A percentile compares a stretch with the other conserved stretches of the same genome.
phyloP scores from a whole-genome alignment of 345 rosid species.

The Luvunga scandens region DNA sequence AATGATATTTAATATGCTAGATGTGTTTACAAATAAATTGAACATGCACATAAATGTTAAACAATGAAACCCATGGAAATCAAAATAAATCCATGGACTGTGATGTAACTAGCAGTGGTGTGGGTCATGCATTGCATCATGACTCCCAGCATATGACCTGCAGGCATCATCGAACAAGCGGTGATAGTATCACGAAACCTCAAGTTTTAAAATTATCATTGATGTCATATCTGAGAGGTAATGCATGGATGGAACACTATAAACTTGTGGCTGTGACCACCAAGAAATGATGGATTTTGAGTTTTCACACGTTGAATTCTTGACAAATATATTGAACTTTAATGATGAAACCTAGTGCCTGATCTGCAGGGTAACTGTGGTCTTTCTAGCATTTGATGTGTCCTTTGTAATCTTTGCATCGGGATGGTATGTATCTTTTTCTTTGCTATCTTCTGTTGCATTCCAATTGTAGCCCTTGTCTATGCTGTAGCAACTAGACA shows the following conservation, averaged over 20 bases:
- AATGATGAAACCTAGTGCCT: background rate
- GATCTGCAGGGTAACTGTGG: slow-evolving; percentile 60
- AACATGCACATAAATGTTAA: background rate
- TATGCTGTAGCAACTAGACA: slow-evolving; percentile 45
- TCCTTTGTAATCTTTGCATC: slow-evolving; percentile 56
- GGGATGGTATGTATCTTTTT: slow-evolving; percentile 56
- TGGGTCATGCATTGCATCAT: background rate
- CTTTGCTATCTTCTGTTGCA: slow-evolving; percentile 54
- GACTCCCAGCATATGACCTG: background rate
- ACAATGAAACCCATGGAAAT: background rate
- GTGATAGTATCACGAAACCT: background rate
- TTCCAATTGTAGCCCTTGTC: slow-evolving; percentile 58
- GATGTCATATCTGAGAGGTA: background rate
- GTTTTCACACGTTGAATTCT: background rate
- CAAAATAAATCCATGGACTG: background rate
- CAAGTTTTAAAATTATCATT: background rate
- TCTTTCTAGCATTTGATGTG: slow-evolving; percentile 64
- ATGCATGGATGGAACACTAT: background rate
- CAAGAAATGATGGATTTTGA: background rate
- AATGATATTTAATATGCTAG: background rate
- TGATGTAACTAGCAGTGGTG: background rate
- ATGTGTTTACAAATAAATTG: background rate
- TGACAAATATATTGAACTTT: background rate
- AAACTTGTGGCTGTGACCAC: background rate
- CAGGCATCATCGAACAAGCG: background rate